Evolutionary conservation across 2,329 filamentous ascomycete species (phyloP), one percentile per base, ranked within the genome.

Genomic region (Fusarium abutilonis): DNA sequence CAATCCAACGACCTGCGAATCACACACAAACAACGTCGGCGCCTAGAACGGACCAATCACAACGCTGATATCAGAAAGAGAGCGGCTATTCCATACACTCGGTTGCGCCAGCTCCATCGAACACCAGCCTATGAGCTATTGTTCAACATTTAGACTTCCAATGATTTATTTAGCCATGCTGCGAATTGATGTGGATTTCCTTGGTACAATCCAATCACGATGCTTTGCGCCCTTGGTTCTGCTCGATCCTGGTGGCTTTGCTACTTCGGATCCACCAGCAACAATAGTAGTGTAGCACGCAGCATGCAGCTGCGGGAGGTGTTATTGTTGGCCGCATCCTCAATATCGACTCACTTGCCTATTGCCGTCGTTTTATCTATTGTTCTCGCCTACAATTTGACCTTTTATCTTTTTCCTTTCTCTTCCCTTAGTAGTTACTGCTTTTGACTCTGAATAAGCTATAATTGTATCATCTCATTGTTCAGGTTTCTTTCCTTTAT

Each of bases 71-170:
- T 21, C 52, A 41, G 32, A 44, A 31, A 11, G 49, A 64, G 35
- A 75, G 78, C 79, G 79, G 75, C 75, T 78, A 76, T 75, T 72
- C 69, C 71, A 75, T 59, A 75, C 75, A 40, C 54, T 47, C 38
- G 52, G 57, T 45, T 71, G 64, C 64, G 56, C 65, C 67, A 71
- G 63, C 53, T 60, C 59, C 62, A 54, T 59, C 62, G 62, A 67
- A 28, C 46, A 62, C 63, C 67, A 53, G 60, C 69, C 67, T 70
- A 71, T 70, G 61, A 66, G 56, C 55, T 59, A 49, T 60, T 55
- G 51, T 50, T 54, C 28, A 56, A 55, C 56, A 44, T 46, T 56
- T 57, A 38, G 61, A 54, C 43, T 48, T 54, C 47, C 14, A 53
- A 56, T 56, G 60, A 67, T 71, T 70, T 70, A 71, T 71, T 71